These are phyloP conservation scores for Firmiana major DNA, from an alignment of 345 rosid genomes.

Conservation along the genomic window DNA sequence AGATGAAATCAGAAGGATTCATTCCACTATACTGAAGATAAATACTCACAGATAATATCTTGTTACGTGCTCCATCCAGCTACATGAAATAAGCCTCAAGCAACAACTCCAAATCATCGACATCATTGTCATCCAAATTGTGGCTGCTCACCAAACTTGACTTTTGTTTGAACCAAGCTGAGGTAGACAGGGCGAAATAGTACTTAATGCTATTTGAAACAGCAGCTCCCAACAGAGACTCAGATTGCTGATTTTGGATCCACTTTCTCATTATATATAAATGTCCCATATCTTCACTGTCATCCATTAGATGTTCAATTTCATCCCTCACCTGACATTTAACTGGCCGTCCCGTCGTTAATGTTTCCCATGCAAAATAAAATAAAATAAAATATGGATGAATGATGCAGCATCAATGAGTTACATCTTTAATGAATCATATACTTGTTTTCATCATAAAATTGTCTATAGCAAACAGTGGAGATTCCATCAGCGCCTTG, in stretches of 20 bases:
- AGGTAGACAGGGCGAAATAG: conserved; percentile 31
- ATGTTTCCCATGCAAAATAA: not conserved
- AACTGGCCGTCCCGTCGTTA: not conserved
- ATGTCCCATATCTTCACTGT: conserved; percentile 85
- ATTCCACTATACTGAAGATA: not conserved
- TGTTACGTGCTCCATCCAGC: conserved; percentile 88
- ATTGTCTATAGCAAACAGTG: not conserved
- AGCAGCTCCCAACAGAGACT: conserved; percentile 43
- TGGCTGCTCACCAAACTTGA: conserved; percentile 54
- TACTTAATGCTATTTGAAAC: conserved; percentile 38
- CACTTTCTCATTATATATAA: conserved; percentile 78
- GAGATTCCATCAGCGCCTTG: not conserved
- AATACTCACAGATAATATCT: conserved; percentile 74
- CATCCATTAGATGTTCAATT: conserved; percentile 79
- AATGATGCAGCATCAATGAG: not conserved
- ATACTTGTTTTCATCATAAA: not conserved
- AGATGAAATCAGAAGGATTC: not conserved
- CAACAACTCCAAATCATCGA: conserved; percentile 89
- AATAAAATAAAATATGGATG: not conserved
- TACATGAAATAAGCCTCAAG: conserved; percentile 94
- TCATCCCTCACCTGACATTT: conserved; percentile 78
- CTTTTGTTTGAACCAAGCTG: conserved; percentile 56
- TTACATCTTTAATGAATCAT: not conserved
- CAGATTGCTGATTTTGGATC: conserved; percentile 73
- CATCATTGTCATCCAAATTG: conserved; percentile 50